A percentile compares a stretch with the other conserved stretches of the same genome.
Conservation (phyloP, 768 basidiomycete species). For the Clavulina sp. region DNA sequence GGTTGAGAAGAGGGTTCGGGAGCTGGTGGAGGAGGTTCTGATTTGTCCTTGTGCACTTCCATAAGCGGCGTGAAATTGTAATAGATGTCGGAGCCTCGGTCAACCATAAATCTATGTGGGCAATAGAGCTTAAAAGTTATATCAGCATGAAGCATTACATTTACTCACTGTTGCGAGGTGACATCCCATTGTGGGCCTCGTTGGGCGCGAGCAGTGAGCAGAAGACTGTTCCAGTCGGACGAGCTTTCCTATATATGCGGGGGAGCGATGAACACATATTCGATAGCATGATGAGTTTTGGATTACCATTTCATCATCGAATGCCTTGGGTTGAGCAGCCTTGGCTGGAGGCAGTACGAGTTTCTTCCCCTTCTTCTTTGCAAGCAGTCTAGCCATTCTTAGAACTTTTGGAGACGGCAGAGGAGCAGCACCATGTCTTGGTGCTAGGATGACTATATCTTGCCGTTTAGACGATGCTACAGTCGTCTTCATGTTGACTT, state of each 20-base stretch:
- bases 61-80: background rate
- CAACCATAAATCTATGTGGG: background rate
- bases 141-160: background rate
- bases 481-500: background rate
- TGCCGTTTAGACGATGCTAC: background rate
- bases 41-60: background rate
- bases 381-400: background rate
- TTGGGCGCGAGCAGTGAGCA: slow-evolving; percentile 1
- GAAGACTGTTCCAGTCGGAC: slow-evolving; percentile 3
- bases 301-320: background rate
- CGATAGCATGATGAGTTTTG: background rate
- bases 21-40: no score
- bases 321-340: background rate
- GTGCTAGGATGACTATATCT: background rate
- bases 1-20: no score
- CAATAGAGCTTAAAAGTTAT: background rate
- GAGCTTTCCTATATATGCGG: background rate
- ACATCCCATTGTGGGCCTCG: slow-evolving; percentile 4
- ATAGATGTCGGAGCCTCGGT: background rate
- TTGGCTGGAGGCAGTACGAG: no score
- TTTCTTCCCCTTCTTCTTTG: background rate
- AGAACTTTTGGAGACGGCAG: background rate
- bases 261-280: no score
- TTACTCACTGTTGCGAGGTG: background rate
- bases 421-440: background rate